These are phyloP conservation scores for Apiotrichum porosum DNA, from an alignment of 1,284 basidiomycete genomes.

Conservation along the genomic window DNA sequence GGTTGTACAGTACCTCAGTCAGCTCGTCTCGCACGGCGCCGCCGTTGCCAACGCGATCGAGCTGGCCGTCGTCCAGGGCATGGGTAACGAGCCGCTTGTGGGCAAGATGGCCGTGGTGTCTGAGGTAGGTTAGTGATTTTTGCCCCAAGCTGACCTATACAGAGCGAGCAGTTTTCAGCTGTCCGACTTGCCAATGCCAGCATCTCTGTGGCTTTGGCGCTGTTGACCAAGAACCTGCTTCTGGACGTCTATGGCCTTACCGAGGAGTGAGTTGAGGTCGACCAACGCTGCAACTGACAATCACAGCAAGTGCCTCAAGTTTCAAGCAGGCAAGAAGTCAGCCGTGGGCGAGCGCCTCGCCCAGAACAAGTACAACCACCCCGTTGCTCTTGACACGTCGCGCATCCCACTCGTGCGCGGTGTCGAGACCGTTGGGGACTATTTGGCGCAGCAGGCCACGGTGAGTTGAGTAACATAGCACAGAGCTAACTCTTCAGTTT, in stretches of 20 bases:
- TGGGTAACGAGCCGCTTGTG: slow-evolving; percentile 29
- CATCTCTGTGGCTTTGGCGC: slow-evolving; percentile 69
- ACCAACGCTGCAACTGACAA: slow-evolving; percentile 4
- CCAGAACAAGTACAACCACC: slow-evolving; percentile 43
- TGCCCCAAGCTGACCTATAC: neutral
- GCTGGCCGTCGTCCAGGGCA: slow-evolving; percentile 29
- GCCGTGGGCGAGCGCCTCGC: slow-evolving; percentile 76
- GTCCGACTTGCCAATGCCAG: slow-evolving; percentile 51
- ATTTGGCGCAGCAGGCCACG: slow-evolving; percentile 31
- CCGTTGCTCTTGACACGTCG: slow-evolving; percentile 23
- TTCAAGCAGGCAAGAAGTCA: slow-evolving; percentile 76
- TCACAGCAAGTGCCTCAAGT: slow-evolving; percentile 72
- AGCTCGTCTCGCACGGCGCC: slow-evolving; percentile 74
- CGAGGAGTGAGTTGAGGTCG: slow-evolving; percentile 63
- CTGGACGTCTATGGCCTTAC: slow-evolving; percentile 74
- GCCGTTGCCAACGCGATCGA: slow-evolving; percentile 58
- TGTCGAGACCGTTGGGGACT: slow-evolving; percentile 37
- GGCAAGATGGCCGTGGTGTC: slow-evolving; percentile 25
- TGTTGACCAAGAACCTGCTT: slow-evolving; percentile 77
- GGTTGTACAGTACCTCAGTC: slow-evolving; percentile 74
- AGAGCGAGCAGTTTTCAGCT: slow-evolving; percentile 23
- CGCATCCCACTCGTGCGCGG: slow-evolving; percentile 32
- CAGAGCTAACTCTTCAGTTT: slow-evolving; percentile 10
- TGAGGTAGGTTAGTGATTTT: slow-evolving; percentile 14
- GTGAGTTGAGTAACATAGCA: slow-evolving; percentile 23